These are phyloP conservation scores for Cordyceps cicadae DNA, from an alignment of 2,329 filamentous ascomycete species.

Conservation along the genomic window DNA sequence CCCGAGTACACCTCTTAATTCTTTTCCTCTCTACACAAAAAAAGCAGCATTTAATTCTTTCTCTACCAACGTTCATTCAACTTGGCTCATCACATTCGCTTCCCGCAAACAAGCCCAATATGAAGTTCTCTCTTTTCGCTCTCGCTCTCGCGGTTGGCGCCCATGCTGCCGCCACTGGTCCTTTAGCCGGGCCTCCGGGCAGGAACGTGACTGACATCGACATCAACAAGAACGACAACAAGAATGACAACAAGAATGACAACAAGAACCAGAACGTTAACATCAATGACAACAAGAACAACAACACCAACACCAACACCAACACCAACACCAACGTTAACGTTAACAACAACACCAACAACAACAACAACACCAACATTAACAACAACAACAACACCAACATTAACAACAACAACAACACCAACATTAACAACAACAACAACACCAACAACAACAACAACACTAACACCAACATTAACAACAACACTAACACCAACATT, in stretches of 20 bases:
- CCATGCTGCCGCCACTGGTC: not conserved
- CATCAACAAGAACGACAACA: too few relatives aligned
- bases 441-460: not conserved
- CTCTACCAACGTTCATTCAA: not conserved
- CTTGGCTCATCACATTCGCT: conserved; percentile 10
- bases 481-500: too few relatives aligned
- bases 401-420: too few relatives aligned
- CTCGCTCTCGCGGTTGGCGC: conserved; percentile 11
- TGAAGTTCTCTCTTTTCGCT: conserved; percentile 8
- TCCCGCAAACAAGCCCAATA: conserved; percentile 4
- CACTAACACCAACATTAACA: not conserved
- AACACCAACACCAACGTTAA: too few relatives aligned
- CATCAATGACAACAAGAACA: too few relatives aligned
- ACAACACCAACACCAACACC: too few relatives aligned
- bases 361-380: too few relatives aligned
- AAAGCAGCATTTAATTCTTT: not conserved
- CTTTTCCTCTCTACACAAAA: not conserved
- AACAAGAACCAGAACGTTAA: too few relatives aligned
- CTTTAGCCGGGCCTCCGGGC: too few relatives aligned
- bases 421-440: not conserved
- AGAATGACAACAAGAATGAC: too few relatives aligned
- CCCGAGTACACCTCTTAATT: not conserved
- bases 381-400: too few relatives aligned
- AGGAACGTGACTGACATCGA: not conserved
- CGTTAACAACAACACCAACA: too few relatives aligned